phyloP scores from a whole-genome alignment of 2,329 filamentous ascomycete species.

The Fusarium hostae region DNA sequence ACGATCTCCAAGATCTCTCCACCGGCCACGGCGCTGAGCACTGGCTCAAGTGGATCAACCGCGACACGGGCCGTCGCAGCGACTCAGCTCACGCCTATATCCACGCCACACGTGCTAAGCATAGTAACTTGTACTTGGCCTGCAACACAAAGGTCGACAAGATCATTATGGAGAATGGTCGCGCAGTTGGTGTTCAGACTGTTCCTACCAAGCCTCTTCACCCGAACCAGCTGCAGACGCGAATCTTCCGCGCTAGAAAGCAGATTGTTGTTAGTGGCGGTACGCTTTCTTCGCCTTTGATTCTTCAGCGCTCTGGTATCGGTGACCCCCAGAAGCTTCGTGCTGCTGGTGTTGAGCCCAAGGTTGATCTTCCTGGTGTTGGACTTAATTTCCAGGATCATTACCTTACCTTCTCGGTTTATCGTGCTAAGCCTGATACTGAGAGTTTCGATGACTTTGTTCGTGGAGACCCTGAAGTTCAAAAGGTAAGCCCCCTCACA shows the following conservation, averaged over 20 bases:
- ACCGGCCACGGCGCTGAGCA: constrained; percentile 80
- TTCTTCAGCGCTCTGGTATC: constrained; percentile 80
- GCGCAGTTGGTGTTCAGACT: constrained; percentile 77
- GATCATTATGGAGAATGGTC: constrained; percentile 77
- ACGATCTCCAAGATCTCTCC: constrained; percentile 78
- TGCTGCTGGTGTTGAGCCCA: constrained; percentile 73
- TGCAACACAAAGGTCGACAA: constrained; percentile 84
- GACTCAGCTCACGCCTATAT: constrained; percentile 83
- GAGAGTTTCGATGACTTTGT: constrained; percentile 86
- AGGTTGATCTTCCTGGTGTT: constrained; percentile 77
- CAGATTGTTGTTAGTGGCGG: constrained; percentile 79
- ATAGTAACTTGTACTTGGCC: constrained; percentile 77
- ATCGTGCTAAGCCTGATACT: constrained; percentile 77
- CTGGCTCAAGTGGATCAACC: constrained; percentile 89
- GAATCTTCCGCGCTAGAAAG: constrained; percentile 74
- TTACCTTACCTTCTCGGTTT: constrained; percentile 77
- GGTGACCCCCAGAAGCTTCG: constrained; percentile 77
- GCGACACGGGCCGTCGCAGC: constrained; percentile 67
- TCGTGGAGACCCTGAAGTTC: constrained; percentile 76
- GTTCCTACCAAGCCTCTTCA: constrained; percentile 76
- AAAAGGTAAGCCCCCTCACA: constrained; percentile 62
- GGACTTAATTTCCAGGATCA: constrained; percentile 83
- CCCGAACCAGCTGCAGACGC: constrained; percentile 60
- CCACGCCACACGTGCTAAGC: constrained; percentile 76
- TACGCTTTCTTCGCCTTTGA: constrained; percentile 77